Evolutionary conservation across 2,329 filamentous ascomycete species (phyloP).

Genomic region (Cladophialophora chaetospira): DNA sequence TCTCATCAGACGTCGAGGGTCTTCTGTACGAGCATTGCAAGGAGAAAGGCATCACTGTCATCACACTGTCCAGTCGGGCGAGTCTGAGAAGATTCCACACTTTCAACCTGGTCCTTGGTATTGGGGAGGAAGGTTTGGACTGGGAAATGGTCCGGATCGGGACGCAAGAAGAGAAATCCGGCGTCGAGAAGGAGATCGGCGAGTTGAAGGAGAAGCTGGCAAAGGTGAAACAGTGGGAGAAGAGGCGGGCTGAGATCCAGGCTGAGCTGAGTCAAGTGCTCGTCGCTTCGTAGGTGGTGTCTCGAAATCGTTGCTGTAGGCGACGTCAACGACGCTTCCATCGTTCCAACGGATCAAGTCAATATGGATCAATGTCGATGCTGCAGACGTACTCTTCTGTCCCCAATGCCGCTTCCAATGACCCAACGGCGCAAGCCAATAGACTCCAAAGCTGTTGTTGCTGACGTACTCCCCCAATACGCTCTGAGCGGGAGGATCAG

Average conservation of each 20-base stretch:
- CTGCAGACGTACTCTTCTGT: no score
- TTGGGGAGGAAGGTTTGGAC: slow-evolving; percentile 76
- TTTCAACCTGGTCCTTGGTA: slow-evolving; percentile 81
- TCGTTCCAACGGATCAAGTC: no score
- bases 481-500: no score
- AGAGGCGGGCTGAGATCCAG: slow-evolving; percentile 77
- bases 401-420: no score
- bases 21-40: slow-evolving; percentile 91
- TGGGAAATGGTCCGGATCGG: slow-evolving; percentile 96
- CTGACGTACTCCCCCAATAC: no score
- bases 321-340: no score
- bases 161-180: slow-evolving; percentile 87
- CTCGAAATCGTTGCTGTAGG: no score
- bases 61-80: slow-evolving; percentile 92
- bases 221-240: slow-evolving; percentile 83
- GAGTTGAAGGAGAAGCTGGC: slow-evolving; percentile 78
- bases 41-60: slow-evolving; percentile 87
- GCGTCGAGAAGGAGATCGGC: slow-evolving; percentile 85
- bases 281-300: no score
- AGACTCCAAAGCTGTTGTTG: no score
- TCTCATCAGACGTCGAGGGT: slow-evolving; percentile 92
- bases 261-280: slow-evolving; percentile 70
- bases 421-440: no score
- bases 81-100: slow-evolving; percentile 95
- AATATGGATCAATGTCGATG: no score